Base-by-base conservation (phyloP, 2,329 filamentous ascomycete species). In the Kalmusia sp. region DNA sequence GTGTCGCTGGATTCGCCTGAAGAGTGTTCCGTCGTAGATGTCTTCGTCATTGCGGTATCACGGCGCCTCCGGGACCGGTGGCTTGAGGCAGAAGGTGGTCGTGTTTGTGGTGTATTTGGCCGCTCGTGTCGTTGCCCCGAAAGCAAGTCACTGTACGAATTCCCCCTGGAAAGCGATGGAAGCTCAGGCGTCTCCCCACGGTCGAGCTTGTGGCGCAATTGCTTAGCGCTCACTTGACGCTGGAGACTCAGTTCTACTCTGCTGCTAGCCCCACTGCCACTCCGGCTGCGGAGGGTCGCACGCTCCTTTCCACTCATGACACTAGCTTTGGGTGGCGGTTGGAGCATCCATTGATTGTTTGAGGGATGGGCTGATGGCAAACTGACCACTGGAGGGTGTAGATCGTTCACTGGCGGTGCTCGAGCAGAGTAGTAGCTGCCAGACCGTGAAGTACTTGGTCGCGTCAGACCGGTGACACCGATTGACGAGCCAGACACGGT, bases 281-380 rank as follows among this genome's bases (percentile, higher is more conserved):
- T 90, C 30, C 79, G 79, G 59, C 84, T 88, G 49, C 87, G 79
- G 64, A 82, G 85, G 3, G 59, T 62, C 17, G 89, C 87, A 25
- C 86, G 85, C 30, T 90, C 85, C 71, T 93, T 95, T 61, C 92
- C 93, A 59, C 89, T 90, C 93, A 97, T 97, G 54, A 96, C 82
- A 71, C 89, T 92, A 51, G 93, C 92, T 28, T 88, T 85, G n/a
- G 93, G 93, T 1, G 92, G 92, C 2, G 93, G 93, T 68, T 96
- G 91, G 46, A 96, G 79, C 92, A 97, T 96, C 93, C 93, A 97
- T 67, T 83, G 84, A 49, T 90, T 88, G 54, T 90, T 91, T 49
- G 87, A 86, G 67, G 80, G 86, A 69, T 84, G 87, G 31, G 81
- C 82, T 12, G 87, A 89, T 51, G 85, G 89, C 75, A 87, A 91